These are phyloP conservation scores for Trypanosoma vivax DNA, from an alignment of 208 protist genomes.

Conservation along the genomic window DNA sequence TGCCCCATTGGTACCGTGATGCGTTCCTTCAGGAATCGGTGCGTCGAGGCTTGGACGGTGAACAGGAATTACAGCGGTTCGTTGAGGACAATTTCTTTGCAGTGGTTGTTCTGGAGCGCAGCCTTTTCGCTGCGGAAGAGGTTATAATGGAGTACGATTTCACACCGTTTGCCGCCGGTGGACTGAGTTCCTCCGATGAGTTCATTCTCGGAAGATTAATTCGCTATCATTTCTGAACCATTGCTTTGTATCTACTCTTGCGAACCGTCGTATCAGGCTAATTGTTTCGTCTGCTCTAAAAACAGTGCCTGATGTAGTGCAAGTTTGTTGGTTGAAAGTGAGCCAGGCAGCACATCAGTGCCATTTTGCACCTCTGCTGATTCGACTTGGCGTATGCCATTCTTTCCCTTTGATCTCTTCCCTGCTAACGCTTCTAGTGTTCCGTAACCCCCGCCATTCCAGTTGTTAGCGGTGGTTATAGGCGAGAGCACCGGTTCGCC, in stretches of 20 bases:
- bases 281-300: too few relatives aligned
- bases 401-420: not conserved
- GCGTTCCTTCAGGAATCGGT: conserved; percentile 29
- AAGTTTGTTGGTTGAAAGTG: too few relatives aligned
- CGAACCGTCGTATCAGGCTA: too few relatives aligned
- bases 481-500: not conserved
- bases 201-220: conserved; percentile 34
- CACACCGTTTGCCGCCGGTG: conserved; percentile 35
- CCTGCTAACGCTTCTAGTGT: not conserved
- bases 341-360: too few relatives aligned
- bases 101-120: conserved; percentile 42
- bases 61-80: conserved; percentile 23
- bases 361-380: not conserved
- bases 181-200: conserved; percentile 32
- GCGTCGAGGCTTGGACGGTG: conserved; percentile 23
- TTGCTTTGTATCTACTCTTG: too few relatives aligned
- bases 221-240: conserved; percentile 6
- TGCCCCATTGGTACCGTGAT: conserved; percentile 59
- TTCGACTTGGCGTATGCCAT: not conserved
- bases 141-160: conserved; percentile 63
- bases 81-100: conserved; percentile 55
- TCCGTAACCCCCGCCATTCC: not conserved
- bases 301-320: too few relatives aligned
- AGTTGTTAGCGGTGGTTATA: not conserved
- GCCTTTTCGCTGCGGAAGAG: conserved; percentile 57